A percentile compares a stretch with the other conserved stretches of the same genome.
These are phyloP conservation scores for Blepharisma undulans DNA, from an alignment of 169 alveolate genomes.

Conservation along the genomic window DNA sequence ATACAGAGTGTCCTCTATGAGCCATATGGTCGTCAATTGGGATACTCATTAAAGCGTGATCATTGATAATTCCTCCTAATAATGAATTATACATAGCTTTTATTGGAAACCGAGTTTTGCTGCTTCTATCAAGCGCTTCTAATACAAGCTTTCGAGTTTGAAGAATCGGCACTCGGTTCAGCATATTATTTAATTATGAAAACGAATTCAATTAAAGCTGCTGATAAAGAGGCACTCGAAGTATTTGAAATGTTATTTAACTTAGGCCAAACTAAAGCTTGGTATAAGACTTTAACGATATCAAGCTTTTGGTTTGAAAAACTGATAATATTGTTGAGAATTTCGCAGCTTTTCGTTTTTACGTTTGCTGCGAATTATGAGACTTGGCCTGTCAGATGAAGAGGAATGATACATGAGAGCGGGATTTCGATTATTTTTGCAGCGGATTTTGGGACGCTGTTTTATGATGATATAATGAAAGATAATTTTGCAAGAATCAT, in stretches of 20 bases:
- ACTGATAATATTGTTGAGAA: not conserved
- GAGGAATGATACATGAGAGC: not conserved
- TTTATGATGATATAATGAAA: not conserved
- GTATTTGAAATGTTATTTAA: slow-evolving; percentile 6
- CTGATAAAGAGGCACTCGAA: slow-evolving; percentile 20
- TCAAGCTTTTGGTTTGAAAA: slow-evolving; percentile 10
- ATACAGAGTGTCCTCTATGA: slow-evolving; percentile 44
- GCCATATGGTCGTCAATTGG: slow-evolving; percentile 55
- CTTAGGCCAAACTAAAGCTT: not conserved
- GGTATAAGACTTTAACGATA: not conserved
- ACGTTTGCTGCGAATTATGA: slow-evolving; percentile 16
- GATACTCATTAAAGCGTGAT: slow-evolving; percentile 33
- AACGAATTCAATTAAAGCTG: not conserved
- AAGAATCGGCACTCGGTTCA: not conserved
- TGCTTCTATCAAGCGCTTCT: not conserved
- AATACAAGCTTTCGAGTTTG: not conserved
- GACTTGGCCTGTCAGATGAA: not conserved
- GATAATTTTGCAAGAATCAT: not conserved
- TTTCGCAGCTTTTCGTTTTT: slow-evolving; percentile 20
- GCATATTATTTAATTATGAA: not conserved
- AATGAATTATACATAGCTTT: slow-evolving; percentile 30
- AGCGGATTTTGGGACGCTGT: not conserved
- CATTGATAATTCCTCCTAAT: slow-evolving; percentile 31
- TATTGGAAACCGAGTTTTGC: not conserved
- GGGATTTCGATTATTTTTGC: not conserved